These are phyloP conservation scores for Aspergillus amoenus DNA, from an alignment of 2,329 filamentous ascomycete genomes.

Conservation along the genomic window DNA sequence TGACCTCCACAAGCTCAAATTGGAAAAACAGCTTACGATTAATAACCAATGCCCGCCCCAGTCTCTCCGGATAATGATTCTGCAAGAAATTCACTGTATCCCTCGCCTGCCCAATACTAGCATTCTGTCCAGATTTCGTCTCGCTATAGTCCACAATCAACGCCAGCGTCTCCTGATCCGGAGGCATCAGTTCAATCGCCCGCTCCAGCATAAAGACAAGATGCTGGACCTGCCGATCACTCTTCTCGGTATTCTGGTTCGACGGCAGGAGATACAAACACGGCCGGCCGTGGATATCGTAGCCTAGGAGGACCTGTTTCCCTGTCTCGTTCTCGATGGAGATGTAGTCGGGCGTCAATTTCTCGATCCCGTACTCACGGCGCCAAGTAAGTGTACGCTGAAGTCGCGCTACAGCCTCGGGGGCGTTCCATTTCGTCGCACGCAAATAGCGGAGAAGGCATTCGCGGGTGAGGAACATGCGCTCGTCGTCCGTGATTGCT, in stretches of 20 bases:
- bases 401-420: slow-evolving; percentile 75
- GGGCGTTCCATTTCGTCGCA: slow-evolving; percentile 84
- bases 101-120: slow-evolving; percentile 71
- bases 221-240: slow-evolving; percentile 85
- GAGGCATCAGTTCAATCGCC: slow-evolving; percentile 80
- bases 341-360: slow-evolving; percentile 76
- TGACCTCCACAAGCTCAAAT: slow-evolving; percentile 8
- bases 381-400: slow-evolving; percentile 82
- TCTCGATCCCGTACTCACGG: slow-evolving; percentile 80
- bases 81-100: slow-evolving; percentile 90
- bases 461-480: slow-evolving; percentile 86
- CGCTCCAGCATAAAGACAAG: slow-evolving; percentile 95
- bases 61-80: slow-evolving; percentile 89
- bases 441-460: slow-evolving; percentile 91
- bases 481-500: slow-evolving; percentile 75
- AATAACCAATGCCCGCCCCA: slow-evolving; percentile 85
- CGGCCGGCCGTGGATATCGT: slow-evolving; percentile 79
- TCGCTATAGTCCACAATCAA: slow-evolving; percentile 91
- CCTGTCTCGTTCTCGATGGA: slow-evolving; percentile 93
- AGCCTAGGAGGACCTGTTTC: slow-evolving; percentile 88
- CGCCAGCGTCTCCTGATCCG: slow-evolving; percentile 81
- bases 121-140: slow-evolving; percentile 72
- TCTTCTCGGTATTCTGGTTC: slow-evolving; percentile 86
- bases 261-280: slow-evolving; percentile 89
- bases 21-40: slow-evolving; percentile 61